Evolutionary conservation across 495 filamentous ascomycete species (phyloP).

Genomic region (Tuber calosporum): DNA sequence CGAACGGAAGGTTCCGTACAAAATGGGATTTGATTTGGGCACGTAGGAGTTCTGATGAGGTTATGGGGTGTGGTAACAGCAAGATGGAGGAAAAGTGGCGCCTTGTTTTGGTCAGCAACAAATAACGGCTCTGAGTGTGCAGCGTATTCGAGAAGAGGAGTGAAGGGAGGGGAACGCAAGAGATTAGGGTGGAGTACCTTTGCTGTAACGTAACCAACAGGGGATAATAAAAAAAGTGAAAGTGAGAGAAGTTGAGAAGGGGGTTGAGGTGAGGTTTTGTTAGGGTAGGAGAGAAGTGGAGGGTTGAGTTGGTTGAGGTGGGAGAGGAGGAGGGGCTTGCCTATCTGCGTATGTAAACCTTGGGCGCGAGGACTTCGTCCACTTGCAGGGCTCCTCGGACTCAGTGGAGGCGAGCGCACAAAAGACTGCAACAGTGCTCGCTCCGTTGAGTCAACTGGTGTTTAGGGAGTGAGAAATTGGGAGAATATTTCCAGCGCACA

Average conservation of each 20-base stretch:
- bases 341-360: neutral
- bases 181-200: slow-evolving; percentile 38
- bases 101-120: slow-evolving; percentile 40
- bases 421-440: neutral
- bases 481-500: neutral
- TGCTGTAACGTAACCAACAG: slow-evolving; percentile 24
- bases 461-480: neutral
- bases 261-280: slow-evolving; percentile 15
- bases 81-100: slow-evolving; percentile 31
- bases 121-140: slow-evolving; percentile 23
- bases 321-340: slow-evolving; percentile 21
- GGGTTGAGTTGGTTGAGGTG: slow-evolving; percentile 27
- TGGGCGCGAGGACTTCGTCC: neutral
- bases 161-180: slow-evolving; percentile 13
- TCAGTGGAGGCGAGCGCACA: neutral
- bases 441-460: neutral
- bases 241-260: neutral
- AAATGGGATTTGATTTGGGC: slow-evolving; percentile 14
- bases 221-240: slow-evolving; percentile 1
- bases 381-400: neutral
- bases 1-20: slow-evolving; percentile 15
- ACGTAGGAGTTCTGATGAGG: slow-evolving; percentile 13
- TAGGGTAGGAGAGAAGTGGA: slow-evolving; percentile 30
- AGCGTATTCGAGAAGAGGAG: slow-evolving; percentile 11
- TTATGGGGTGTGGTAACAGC: slow-evolving; percentile 20